A percentile compares a stretch with the other conserved stretches of the same genome.
Conservation (phyloP, 2,329 filamentous ascomycete genomes). For the Ascochyta koolunga region DNA sequence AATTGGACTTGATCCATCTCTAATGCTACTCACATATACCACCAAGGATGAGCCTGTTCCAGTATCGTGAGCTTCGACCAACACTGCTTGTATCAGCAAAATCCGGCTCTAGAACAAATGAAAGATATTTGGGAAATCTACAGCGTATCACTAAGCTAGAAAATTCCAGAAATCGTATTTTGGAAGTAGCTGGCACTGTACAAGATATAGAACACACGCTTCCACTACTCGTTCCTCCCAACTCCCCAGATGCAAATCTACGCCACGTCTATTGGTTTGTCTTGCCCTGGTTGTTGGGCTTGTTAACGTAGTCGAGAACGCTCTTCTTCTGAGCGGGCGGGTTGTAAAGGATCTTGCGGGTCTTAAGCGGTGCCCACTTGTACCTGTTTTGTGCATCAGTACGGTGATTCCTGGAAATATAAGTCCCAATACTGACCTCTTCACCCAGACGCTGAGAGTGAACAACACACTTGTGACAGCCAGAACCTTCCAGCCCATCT, state of each 20-base stretch:
- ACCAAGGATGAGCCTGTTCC: neutral
- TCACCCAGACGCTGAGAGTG: conserved; percentile 92
- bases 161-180: conserved; percentile 42
- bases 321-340: conserved; percentile 61
- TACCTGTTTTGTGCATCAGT: conserved; percentile 61
- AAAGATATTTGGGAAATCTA: conserved; percentile 26
- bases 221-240: conserved; percentile 28
- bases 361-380: conserved; percentile 98
- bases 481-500: conserved; percentile 98
- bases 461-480: conserved; percentile 79
- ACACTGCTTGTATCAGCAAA: conserved; percentile 18
- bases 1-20: neutral
- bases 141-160: conserved; percentile 32
- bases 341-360: conserved; percentile 88
- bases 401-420: neutral
- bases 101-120: conserved; percentile 5
- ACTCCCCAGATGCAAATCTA: conserved; percentile 26
- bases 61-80: conserved; percentile 9
- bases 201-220: conserved; percentile 48
- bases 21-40: neutral
- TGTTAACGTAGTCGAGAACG: conserved; percentile 38
- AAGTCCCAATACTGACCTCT: conserved; percentile 67
- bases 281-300: conserved; percentile 40
- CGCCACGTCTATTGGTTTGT: conserved; percentile 39
- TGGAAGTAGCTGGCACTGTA: conserved; percentile 48